Base-by-base conservation (phyloP, 2,329 filamentous ascomycete genomes). In the Pseudogymnoascus sp. region DNA sequence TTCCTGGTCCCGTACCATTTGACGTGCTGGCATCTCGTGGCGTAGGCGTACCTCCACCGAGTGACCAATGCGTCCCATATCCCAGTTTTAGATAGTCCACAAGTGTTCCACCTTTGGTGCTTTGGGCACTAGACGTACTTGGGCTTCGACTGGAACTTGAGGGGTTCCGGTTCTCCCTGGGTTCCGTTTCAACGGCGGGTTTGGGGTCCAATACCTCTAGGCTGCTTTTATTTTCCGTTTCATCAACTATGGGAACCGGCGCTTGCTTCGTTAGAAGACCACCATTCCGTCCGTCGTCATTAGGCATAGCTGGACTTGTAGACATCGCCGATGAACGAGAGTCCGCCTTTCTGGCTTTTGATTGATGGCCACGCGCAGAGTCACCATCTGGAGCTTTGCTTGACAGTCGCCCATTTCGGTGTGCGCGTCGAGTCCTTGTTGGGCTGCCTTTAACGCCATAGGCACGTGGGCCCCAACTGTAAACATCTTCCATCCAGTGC, bases 401-500 rank as follows among this genome's bases (percentile, higher is more conserved):
- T 57, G 28, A 36, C 3, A 34, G 19, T 61, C 23, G 28, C 28
- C 28, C 25, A 8, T 63, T 60, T 37, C 62, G 28, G 19, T 36
- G 41, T 28, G 28, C 2, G 21, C 67, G 67, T 21, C 89, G 83
- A 65, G 82, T 81, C 1, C 90, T 88, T 1, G 83, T 84, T 13
- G 92, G 90, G 68, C 91, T 92, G 37, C 96, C 89, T 62, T 85
- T 84, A 6, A 97, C 84, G 3, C 93, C 93, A 73, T 96, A 98
- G 1, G 93, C 87, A 71, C 90, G 83, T 62, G 90, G 86, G 1
- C 93, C 93, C 80, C 92, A 91, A 31, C 82, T 87, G 75, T 95
- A 96, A 2, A 97, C 81, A 71, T 90, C 89, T 74, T 96, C 90
- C 81, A 95, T 88, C 93, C 93, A 98, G 63, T 89, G 84, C 1